phyloP scores from a whole-genome alignment of 2,329 filamentous ascomycete species.

The Lomentospora prolificans region DNA sequence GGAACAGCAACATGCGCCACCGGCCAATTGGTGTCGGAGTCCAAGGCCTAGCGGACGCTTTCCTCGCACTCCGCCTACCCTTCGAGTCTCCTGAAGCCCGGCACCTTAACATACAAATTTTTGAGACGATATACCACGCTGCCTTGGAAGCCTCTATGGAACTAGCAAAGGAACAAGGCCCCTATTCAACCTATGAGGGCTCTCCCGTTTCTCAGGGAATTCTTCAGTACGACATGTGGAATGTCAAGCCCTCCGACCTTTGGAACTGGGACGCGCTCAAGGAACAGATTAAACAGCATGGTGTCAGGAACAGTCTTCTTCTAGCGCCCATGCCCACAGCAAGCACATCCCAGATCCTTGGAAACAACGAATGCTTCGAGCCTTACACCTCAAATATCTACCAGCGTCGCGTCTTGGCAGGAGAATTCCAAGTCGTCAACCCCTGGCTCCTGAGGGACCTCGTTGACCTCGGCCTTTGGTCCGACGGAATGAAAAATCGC shows the following conservation, averaged over 20 bases:
- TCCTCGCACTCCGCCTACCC: conserved; percentile 90
- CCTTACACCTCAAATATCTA: conserved; percentile 99
- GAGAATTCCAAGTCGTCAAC: conserved; percentile 99
- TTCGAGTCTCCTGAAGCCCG: conserved; percentile 94
- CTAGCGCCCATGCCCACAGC: conserved; percentile 97
- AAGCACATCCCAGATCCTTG: conserved; percentile 92
- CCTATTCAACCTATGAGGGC: conserved; percentile 85
- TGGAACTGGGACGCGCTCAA: conserved; percentile 95
- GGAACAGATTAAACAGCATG: conserved; percentile 82
- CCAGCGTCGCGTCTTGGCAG: conserved; percentile 91
- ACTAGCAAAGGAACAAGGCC: conserved; percentile 70
- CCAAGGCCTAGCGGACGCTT: conserved; percentile 93
- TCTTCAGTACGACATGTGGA: conserved; percentile 98
- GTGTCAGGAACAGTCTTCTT: conserved; percentile 89
- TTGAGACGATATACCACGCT: conserved; percentile 98
- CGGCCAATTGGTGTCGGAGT: conserved; percentile 94
- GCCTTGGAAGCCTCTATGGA: conserved; percentile 83
- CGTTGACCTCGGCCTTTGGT: conserved; percentile 96
- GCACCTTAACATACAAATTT: conserved; percentile 94
- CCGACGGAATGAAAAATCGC: conserved; percentile 99
- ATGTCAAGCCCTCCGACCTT: conserved; percentile 81
- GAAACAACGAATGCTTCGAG: conserved; percentile 99
- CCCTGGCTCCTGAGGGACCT: conserved; percentile 97
- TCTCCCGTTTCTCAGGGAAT: conserved; percentile 91
- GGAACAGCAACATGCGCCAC: conserved; percentile 95